These are phyloP conservation scores for Stephanodiscus triporus DNA, from an alignment of 108 stramenopile species.

Conservation along the genomic window DNA sequence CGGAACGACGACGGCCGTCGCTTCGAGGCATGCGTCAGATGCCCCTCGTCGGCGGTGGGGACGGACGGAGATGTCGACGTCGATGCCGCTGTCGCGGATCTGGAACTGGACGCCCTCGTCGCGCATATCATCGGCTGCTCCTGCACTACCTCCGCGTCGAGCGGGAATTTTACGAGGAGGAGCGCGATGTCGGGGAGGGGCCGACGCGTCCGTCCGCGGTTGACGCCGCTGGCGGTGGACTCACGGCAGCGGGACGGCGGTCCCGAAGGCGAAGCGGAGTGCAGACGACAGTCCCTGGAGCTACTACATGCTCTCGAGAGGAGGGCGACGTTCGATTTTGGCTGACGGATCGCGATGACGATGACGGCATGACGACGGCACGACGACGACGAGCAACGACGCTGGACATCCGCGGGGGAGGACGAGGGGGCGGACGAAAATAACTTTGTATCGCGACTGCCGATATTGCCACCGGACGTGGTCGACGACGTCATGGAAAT, in stretches of 20 bases:
- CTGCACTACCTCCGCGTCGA: slow-evolving; percentile 22
- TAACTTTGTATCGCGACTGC: slow-evolving; percentile 22
- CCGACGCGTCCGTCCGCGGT: not conserved
- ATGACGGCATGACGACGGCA: not conserved
- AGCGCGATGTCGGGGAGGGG: slow-evolving; percentile 4
- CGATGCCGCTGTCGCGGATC: too few relatives aligned
- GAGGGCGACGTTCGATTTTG: not conserved
- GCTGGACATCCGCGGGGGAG: not conserved
- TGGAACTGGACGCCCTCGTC: not conserved
- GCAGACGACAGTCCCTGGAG: too few relatives aligned
- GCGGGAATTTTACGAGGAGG: slow-evolving; percentile 12
- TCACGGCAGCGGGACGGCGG: not conserved
- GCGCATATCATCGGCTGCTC: slow-evolving; percentile 15
- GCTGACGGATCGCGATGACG: not conserved
- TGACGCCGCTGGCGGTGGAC: not conserved
- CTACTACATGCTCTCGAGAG: too few relatives aligned
- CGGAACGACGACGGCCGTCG: not conserved
- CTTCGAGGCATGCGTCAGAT: not conserved
- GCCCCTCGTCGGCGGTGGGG: not conserved
- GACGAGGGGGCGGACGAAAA: not conserved
- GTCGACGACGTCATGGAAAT: slow-evolving; percentile 15
- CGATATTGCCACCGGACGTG: slow-evolving; percentile 7
- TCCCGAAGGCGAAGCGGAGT: not conserved
- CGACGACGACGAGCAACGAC: too few relatives aligned
- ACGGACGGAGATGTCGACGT: not conserved